Conservation (phyloP, 441 rosid species). For the Croton laevigatus region DNA sequence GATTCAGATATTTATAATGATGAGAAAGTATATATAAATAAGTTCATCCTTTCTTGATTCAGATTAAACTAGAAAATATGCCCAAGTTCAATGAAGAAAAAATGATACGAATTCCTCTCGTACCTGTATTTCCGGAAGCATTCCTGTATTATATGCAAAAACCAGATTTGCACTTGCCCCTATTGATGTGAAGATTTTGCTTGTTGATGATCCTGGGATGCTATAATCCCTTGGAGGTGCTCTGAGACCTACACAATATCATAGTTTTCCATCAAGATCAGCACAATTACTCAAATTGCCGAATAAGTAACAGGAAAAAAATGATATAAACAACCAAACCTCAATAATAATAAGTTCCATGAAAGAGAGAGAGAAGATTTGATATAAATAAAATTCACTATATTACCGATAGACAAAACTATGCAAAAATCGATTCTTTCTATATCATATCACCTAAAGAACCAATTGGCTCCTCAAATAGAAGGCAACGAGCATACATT, state of each 20-base stretch:
- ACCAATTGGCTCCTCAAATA: background rate
- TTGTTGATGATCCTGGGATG: constrained; percentile 45
- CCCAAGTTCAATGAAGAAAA: constrained; percentile 7
- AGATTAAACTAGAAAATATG: background rate
- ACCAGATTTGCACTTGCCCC: constrained; percentile 84
- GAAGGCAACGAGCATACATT: background rate
- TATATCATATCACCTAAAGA: too few relatives aligned
- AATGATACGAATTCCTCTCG: background rate
- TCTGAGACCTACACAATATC: constrained; percentile 46
- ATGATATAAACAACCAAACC: background rate
- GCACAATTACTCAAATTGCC: background rate
- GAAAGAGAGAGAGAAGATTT: background rate
- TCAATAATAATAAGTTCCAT: background rate
- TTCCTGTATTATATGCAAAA: constrained; percentile 90
- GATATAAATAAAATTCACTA: background rate
- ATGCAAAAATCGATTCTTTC: background rate
- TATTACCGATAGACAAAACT: background rate
- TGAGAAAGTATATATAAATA: background rate
- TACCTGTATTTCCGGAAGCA: constrained; percentile 99
- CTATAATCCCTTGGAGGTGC: constrained; percentile 73
- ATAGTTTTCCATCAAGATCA: constrained; percentile 9
- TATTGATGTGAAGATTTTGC: constrained; percentile 56
- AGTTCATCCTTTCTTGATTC: background rate
- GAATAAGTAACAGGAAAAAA: background rate
- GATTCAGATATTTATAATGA: background rate